These are phyloP conservation scores for Wickerhamiella brachini DNA, from an alignment of 805 yeast genomes.

Conservation along the genomic window DNA sequence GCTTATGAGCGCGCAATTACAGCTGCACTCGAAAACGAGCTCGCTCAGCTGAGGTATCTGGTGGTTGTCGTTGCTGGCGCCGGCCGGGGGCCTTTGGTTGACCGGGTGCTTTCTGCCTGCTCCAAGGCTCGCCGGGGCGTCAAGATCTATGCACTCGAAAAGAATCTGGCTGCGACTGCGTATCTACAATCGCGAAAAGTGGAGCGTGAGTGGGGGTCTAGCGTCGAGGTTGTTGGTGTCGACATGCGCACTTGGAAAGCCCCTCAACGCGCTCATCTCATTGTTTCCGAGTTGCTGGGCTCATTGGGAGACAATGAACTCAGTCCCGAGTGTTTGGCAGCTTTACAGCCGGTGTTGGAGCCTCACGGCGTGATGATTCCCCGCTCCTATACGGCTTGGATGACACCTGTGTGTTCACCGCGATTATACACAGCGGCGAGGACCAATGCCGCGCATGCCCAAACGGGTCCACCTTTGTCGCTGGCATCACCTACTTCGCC, in stretches of 20 bases:
- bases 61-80: constrained; percentile 57
- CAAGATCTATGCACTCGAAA: constrained; percentile 51
- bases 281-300: constrained; percentile 74
- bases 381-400: constrained; percentile 38
- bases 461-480: background rate
- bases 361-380: constrained; percentile 48
- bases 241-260: constrained; percentile 48
- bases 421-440: constrained; percentile 26
- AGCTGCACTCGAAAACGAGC: constrained; percentile 33
- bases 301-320: constrained; percentile 89
- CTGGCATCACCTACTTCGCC: background rate
- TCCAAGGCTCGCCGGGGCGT: constrained; percentile 14
- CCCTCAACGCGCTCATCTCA: constrained; percentile 34
- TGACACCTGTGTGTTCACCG: constrained; percentile 59
- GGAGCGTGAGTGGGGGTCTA: constrained; percentile 35
- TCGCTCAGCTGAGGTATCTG: constrained; percentile 11
- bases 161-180: constrained; percentile 46
- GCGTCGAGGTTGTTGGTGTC: constrained; percentile 36
- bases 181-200: constrained; percentile 36
- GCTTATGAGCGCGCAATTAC: constrained; percentile 52
- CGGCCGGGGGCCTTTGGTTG: constrained; percentile 74
- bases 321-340: constrained; percentile 63
- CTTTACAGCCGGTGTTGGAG: constrained; percentile 30
- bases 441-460: background rate
- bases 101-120: constrained; percentile 30